A percentile compares a stretch with the other conserved stretches of the same genome.
phyloP scores from a whole-genome alignment of 345 rosid species.

The Eucalyptus pauciflora region DNA sequence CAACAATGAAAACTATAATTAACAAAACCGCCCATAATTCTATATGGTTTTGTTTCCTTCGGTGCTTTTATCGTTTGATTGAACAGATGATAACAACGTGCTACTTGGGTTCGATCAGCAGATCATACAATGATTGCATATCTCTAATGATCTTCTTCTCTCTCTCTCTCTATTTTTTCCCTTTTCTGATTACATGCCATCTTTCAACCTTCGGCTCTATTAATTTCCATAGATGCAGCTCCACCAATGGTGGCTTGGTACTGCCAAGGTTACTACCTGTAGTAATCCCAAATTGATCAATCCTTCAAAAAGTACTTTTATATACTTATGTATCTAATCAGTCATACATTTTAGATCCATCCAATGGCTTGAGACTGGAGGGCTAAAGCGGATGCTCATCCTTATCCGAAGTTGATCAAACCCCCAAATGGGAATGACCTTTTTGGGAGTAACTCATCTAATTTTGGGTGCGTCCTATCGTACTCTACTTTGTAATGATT shows the following conservation, averaged over 20 bases:
- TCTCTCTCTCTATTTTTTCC: fast-evolving
- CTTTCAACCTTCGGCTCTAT: not conserved
- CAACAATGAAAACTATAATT: too few relatives aligned
- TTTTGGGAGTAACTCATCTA: not conserved
- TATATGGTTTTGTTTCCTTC: not conserved
- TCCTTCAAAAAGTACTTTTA: not conserved
- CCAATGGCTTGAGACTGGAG: not conserved
- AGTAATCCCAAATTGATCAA: not conserved
- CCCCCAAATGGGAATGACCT: not conserved
- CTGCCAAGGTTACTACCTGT: not conserved
- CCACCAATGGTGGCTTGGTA: not conserved
- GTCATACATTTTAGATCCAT: not conserved
- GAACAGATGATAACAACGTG: not conserved
- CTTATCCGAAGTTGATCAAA: not conserved
- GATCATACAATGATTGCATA: not conserved
- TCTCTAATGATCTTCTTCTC: not conserved
- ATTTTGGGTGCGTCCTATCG: not conserved
- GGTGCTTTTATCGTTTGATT: not conserved
- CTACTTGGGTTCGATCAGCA: not conserved
- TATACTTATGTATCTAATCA: not conserved
- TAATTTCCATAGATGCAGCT: not conserved
- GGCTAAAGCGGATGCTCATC: not conserved
- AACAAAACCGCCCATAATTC: not conserved
- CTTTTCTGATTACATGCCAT: not conserved
- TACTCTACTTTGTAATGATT: not conserved